Evolutionary conservation across 257 asterid species (phyloP).

Genomic region (Fraxinus americana): DNA sequence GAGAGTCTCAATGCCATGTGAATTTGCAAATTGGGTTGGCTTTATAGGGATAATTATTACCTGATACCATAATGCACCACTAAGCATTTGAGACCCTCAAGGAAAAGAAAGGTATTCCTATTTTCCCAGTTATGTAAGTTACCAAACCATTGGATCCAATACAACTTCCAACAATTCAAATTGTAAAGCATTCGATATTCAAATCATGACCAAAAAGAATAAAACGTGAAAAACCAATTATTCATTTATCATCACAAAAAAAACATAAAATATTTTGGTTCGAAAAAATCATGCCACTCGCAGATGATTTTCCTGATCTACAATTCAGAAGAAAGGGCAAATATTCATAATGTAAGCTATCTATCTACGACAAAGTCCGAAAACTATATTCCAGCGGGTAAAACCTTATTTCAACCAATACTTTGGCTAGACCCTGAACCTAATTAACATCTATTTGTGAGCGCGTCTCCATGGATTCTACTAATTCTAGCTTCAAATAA

Average conservation of each 20-base stretch:
- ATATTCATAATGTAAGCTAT: background rate
- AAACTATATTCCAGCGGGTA: background rate
- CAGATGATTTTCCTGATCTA: background rate
- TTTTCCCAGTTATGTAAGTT: constrained; percentile 4
- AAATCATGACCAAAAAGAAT: background rate
- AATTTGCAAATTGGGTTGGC: constrained; percentile 37
- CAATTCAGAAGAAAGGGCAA: background rate
- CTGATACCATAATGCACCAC: constrained; percentile 53
- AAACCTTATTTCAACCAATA: background rate
- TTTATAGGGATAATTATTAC: constrained; percentile 38
- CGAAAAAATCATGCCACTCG: background rate
- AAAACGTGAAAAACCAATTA: background rate
- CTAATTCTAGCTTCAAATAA: background rate
- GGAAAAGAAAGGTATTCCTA: constrained; percentile 16
- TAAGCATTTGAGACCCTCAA: constrained; percentile 29
- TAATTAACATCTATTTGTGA: background rate
- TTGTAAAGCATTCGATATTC: background rate
- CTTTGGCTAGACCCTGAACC: background rate
- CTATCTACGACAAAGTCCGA: background rate
- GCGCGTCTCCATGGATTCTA: background rate
- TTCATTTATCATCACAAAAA: background rate
- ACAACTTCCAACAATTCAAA: background rate
- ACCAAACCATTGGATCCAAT: background rate
- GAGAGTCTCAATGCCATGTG: constrained; percentile 79
- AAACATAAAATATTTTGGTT: background rate